These are phyloP conservation scores for Hippophae tibetana DNA, from an alignment of 306 rosid genomes.

Conservation along the genomic window DNA sequence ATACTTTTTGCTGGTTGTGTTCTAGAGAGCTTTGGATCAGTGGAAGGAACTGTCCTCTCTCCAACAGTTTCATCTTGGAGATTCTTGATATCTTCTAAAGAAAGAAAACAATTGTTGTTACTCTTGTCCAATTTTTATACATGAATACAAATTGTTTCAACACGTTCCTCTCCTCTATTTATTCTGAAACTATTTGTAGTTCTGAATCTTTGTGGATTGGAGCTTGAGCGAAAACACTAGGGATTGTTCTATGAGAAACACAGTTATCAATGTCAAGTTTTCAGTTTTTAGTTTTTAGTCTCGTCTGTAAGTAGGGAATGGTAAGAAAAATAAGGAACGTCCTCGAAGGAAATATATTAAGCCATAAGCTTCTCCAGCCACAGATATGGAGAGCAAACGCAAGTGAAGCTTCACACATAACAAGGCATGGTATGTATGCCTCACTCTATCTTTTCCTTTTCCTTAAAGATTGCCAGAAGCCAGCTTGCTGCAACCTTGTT, in stretches of 20 bases:
- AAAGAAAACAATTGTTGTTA: background rate
- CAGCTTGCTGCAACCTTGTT: no score
- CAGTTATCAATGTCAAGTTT: background rate
- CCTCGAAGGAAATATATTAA: no score
- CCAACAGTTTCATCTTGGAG: conserved; percentile 67
- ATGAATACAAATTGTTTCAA: background rate
- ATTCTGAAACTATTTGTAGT: background rate
- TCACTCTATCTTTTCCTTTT: no score
- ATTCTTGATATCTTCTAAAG: conserved; percentile 63
- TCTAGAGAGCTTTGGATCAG: conserved; percentile 65
- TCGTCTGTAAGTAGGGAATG: background rate
- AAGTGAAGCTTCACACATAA: no score
- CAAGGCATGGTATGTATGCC: no score
- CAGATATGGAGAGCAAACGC: no score
- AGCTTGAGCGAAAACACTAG: background rate
- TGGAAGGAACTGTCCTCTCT: conserved; percentile 71
- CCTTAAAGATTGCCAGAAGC: no score
- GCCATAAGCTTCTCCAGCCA: no score
- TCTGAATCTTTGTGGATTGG: background rate
- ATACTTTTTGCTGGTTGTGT: conserved; percentile 73
- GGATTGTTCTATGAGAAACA: background rate
- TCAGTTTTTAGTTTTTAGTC: background rate
- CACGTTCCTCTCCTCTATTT: background rate
- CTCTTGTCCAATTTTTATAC: background rate
- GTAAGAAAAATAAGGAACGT: no score